Evolutionary conservation across 83 land plant genomes (phyloP), one percentile per base, ranked within the genome.

Genomic region (Picea mariana): DNA sequence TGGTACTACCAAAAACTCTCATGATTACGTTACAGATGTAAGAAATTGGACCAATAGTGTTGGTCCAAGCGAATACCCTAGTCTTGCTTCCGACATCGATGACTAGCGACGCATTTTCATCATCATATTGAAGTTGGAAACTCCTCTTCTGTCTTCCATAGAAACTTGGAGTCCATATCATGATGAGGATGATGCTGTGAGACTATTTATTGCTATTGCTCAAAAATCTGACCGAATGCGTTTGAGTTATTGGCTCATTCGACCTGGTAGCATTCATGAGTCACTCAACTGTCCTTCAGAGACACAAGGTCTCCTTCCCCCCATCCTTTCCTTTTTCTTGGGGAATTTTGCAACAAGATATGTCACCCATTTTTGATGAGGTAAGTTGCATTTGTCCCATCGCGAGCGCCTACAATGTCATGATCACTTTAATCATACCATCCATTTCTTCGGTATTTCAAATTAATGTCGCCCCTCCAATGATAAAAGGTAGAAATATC

Each of bases 101-200:
- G 38, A 2, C 38, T 34, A 2, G 38, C 0, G 49, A 9, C 49
- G 1, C 49, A 44, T 44, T 44, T 44, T 44, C 49, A 44, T 44
- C 49, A 44, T 34, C 49, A 44, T 44, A 7, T 7, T 44, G 49
- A 44, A 44, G 8, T 44, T 44, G 49, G 49, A 44, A 44, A 44
- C 66, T 64, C 66, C 23, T 64, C 23, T 21, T 64, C 15, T 64
- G 0, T n/a, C 15, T 64, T 0, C 66, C 66, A 64, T 64, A 64
- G 66, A 64, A 64, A 64, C 66, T 64, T 64, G 66, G 66, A 64
- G 1, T 64, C 66, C 66, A 64, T 64, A 64, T 64, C 66, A 64
- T 64, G 66, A n/a, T 64, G 66, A 18, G 66, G n/a, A 64, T 44
- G 49, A 44, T 0, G 15, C 1, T 64, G 66, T 1, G 12, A 64